Evolutionary conservation across 306 rosid genomes (phyloP), one percentile per base, ranked within the genome.

Genomic region (Purshia tridentata): DNA sequence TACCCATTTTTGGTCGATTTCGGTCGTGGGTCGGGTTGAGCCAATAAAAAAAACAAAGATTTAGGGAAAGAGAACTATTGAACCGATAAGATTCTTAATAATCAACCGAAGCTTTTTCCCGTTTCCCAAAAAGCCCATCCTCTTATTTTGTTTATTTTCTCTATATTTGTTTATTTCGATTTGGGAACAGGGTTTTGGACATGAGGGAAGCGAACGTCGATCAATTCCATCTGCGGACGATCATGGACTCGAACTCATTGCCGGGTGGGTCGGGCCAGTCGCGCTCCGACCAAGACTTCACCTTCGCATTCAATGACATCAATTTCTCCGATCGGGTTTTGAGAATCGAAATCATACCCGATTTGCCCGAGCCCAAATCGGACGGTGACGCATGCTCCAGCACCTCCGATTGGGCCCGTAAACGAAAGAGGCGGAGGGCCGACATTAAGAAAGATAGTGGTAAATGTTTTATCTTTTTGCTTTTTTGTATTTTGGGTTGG

Each of bases 301-400:
- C 75, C 9, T 86, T 87, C 60, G 88, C 91, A 19, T 84, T 84
- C 60, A 73, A 82, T 77, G 71, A 84, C 19, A 52, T 29, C 49
- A 84, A 82, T 51, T 87, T 87, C 85, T 84, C 87, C 18, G 81
- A 87, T 64, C 80, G 87, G 60, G 29, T 82, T 37, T 70, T 87
- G 41, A 65, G 45, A 51, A 77, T 82, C 71, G 88, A 84, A 82
- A 79, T 87, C 63, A 5, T 84, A 0, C 68, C 80, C 44, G 83
- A 77, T 60, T 61, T 35, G 44, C 40, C 73, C 4, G 74, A 48
- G 45, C 52, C 39, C 62, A 70, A 72, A 52, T 53, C 80, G 46
- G 81, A 57, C 74, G 74, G 52, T 8, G 74, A 73, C 4, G 76
- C 51, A 1, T 47, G 60, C 68, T 23, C 68, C 39, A 50, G 72